phyloP scores from a whole-genome alignment of 2,329 filamentous ascomycete genomes.

The Seiridium cupressi region DNA sequence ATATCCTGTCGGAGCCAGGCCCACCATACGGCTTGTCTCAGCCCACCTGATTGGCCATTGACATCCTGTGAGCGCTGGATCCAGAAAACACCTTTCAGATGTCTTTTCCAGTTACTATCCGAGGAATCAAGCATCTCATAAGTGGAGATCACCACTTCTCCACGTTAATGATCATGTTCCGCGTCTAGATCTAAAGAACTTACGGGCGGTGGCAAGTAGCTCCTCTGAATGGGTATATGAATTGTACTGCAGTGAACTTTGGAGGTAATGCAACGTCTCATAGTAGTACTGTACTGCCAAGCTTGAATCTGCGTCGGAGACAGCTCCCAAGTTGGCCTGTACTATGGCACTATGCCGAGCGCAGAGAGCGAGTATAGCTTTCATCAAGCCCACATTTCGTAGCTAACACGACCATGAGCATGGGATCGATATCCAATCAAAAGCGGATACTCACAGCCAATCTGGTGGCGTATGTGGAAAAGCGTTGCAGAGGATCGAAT shows the following conservation, averaged over 20 bases:
- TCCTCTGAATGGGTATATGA: constrained; percentile 58
- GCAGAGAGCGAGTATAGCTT: constrained; percentile 39
- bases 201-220: constrained; percentile 57
- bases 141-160: constrained; percentile 53
- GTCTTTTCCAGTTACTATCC: constrained; percentile 55
- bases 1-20: constrained; percentile 65
- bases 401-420: neutral
- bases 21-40: constrained; percentile 63
- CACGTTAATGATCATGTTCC: neutral
- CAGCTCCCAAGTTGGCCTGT: constrained; percentile 14
- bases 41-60: constrained; percentile 54
- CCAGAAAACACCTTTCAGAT: constrained; percentile 65
- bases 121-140: constrained; percentile 66
- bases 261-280: constrained; percentile 60
- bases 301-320: constrained; percentile 31
- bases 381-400: neutral
- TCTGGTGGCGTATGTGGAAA: constrained; percentile 30
- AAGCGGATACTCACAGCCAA: constrained; percentile 21
- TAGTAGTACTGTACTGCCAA: constrained; percentile 55
- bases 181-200: neutral
- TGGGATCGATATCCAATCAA: neutral
- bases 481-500: constrained; percentile 30
- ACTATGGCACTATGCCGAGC: constrained; percentile 40
- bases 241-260: constrained; percentile 55
- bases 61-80: constrained; percentile 62